These are phyloP conservation scores for Pleurotus pulmonarius DNA, from an alignment of 768 basidiomycete species.

Conservation along the genomic window DNA sequence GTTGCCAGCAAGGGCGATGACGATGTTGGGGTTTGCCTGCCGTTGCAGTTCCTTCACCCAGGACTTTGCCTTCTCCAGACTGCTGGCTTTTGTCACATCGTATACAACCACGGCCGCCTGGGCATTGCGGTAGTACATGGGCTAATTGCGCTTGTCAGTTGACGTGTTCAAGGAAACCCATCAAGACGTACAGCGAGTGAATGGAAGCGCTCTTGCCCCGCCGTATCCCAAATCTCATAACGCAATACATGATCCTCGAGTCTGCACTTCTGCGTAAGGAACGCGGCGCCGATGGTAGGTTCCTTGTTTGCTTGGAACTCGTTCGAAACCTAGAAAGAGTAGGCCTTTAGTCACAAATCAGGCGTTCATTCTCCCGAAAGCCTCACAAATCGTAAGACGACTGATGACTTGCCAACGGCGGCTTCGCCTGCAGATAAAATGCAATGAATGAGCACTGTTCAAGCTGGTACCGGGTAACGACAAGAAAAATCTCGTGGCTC, in stretches of 20 bases:
- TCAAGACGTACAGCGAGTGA: slow-evolving; percentile 76
- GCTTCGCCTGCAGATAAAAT: slow-evolving; percentile 72
- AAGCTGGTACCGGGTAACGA: too few species aligned
- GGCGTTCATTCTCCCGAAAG: background rate
- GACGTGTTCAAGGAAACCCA: slow-evolving; percentile 10
- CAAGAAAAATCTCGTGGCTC: too few species aligned
- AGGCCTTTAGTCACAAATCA: slow-evolving; percentile 13
- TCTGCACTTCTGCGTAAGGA: slow-evolving; percentile 92
- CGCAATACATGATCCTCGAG: slow-evolving; percentile 90
- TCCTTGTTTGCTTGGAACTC: slow-evolving; percentile 99
- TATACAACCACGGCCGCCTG: slow-evolving; percentile 98
- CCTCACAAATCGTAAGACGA: slow-evolving; percentile 93
- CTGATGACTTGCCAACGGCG: slow-evolving; percentile 98
- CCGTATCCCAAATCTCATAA: slow-evolving; percentile 98
- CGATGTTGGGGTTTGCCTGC: slow-evolving; percentile 98
- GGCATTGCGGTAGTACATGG: slow-evolving; percentile 99
- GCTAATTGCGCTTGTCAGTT: slow-evolving; percentile 38
- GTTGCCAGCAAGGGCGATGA: slow-evolving; percentile 97
- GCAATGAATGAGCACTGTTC: too few species aligned
- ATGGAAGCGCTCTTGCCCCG: slow-evolving; percentile 95
- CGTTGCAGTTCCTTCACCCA: slow-evolving; percentile 99
- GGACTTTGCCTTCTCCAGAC: slow-evolving; percentile 97
- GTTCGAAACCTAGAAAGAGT: slow-evolving; percentile 69
- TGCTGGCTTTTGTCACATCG: slow-evolving; percentile 93
- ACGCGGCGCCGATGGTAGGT: slow-evolving; percentile 96